phyloP scores from a whole-genome alignment of 179 eudicot species.

The Spinacia oleracea region DNA sequence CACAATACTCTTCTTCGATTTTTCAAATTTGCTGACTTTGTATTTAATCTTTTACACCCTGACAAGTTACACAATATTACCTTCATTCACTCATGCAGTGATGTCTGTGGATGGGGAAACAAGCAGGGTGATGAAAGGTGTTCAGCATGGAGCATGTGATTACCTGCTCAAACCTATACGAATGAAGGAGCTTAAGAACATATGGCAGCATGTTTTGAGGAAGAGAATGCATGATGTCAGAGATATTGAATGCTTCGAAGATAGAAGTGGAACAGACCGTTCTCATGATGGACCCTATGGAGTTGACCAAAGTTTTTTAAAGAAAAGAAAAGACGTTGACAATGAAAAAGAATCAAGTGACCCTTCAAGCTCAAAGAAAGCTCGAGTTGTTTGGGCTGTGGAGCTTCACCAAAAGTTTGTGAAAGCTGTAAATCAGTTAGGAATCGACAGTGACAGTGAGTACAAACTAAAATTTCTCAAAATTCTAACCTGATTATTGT shows the following conservation, averaged over 20 bases:
- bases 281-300: conserved; percentile 54
- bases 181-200: conserved; percentile 94
- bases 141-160: conserved; percentile 94
- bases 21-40: not conserved
- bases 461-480: conserved; percentile 9
- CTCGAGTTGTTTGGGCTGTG: conserved; percentile 90
- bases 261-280: conserved; percentile 55
- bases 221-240: conserved; percentile 88
- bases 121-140: conserved; percentile 95
- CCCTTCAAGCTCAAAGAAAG: conserved; percentile 63
- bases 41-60: conserved; percentile 2
- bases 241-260: conserved; percentile 70
- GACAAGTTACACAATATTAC: conserved; percentile 16
- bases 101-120: conserved; percentile 99
- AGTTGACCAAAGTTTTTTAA: conserved; percentile 48
- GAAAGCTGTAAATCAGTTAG: conserved; percentile 88
- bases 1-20: not conserved
- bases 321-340: conserved; percentile 74
- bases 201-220: conserved; percentile 96
- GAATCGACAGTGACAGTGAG: conserved; percentile 96
- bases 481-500: conserved; percentile 5
- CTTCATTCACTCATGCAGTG: conserved; percentile 56
- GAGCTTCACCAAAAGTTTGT: conserved; percentile 97
- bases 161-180: conserved; percentile 81
- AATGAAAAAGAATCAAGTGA: conserved; percentile 56